Evolutionary conservation across 345 rosid species (phyloP), one percentile per base, ranked within the genome.

Genomic region (Linum tenue): DNA sequence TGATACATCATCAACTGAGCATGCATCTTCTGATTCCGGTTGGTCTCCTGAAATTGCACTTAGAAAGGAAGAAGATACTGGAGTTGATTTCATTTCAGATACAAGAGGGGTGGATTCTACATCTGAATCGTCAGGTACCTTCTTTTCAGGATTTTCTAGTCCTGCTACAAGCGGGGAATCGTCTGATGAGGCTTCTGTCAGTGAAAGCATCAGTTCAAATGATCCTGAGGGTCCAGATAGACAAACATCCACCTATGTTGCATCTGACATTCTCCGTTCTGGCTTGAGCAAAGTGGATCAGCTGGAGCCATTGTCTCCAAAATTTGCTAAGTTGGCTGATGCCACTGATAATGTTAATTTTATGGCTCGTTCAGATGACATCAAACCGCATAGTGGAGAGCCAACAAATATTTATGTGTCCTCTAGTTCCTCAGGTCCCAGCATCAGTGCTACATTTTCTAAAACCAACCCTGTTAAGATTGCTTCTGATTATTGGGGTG

Each of bases 121-220:
- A 66, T 78, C 81, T 61, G 88, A 80, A 65, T 83, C 89, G 41
- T 74, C 83, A 38, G 80, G 82, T 70, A 63, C 86, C 62, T 75
- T 83, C 55, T 89, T 87, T 72, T 87, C 99, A 75, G 92, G 96
- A 66, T 89, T 87, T 74, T 83, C 94, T 50, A 60, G 84, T 75
- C 76, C 94, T 44, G 71, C 79, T 15, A 44, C 70, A 7, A 56
- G 78, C 55, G 70, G 78, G 69, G 88, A 82, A 64, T 86, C 87
- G 41, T 81, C 91, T 79, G 99, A 91, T 64, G 89, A 89, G 65
- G 74, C 51, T 79, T 94, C 92, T 57, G 70, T 76, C 60, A 71
- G 84, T 62, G 92, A 81, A 78, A 85, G 92, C 75, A 66, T 77
- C 59, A 69, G 82, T 75, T 84, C 96, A 39, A 75, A 80, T 75